These are phyloP conservation scores for Salvia splendens DNA, from an alignment of 257 asterid genomes.

Conservation along the genomic window DNA sequence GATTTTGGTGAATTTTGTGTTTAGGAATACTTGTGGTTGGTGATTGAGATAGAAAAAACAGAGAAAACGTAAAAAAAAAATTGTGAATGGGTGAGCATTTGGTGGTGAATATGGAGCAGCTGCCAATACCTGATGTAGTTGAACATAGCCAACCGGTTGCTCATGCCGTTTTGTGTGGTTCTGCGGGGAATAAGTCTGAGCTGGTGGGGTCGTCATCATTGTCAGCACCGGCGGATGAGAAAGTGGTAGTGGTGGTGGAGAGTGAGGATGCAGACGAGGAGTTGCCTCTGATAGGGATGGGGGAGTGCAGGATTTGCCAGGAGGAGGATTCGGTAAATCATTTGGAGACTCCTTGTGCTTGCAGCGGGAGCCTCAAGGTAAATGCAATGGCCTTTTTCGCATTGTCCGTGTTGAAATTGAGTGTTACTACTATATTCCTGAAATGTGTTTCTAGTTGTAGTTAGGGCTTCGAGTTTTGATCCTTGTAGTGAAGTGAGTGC, in stretches of 20 bases:
- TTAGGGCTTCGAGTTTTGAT: conserved; percentile 1
- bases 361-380: conserved; percentile 96
- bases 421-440: conserved; percentile 2
- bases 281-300: conserved; percentile 60
- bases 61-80: not conserved
- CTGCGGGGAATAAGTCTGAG: conserved; percentile 41
- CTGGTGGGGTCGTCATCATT: conserved; percentile 52
- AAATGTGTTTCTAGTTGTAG: conserved; percentile 2
- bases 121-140: conserved; percentile 41
- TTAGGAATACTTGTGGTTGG: conserved; percentile 34
- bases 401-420: conserved; percentile 15
- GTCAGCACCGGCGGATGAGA: conserved; percentile 35
- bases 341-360: conserved; percentile 96
- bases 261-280: conserved; percentile 55
- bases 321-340: conserved; percentile 84
- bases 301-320: conserved; percentile 96
- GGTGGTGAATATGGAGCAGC: conserved; percentile 61
- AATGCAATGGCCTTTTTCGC: not conserved
- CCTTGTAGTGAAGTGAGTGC: not conserved
- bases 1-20: conserved; percentile 29
- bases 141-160: conserved; percentile 38
- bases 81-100: conserved; percentile 65
- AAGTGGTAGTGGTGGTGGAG: conserved; percentile 47
- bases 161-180: conserved; percentile 36
- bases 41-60: conserved; percentile 30